Conservation (phyloP, 176 grass and related monocot genomes). For the Carex kokanica region DNA sequence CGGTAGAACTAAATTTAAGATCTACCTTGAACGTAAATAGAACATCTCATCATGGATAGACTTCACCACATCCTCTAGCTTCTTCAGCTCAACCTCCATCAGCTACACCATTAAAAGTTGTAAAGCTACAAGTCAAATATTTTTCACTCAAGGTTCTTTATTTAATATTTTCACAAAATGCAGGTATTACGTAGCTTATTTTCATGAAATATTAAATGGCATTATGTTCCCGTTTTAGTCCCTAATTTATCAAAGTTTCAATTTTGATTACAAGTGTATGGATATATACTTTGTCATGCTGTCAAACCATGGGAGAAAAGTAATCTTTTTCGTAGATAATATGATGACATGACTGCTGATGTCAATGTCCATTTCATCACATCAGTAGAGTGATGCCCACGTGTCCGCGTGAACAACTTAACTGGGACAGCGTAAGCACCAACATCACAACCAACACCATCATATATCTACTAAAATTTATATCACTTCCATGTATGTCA, state of each 20-base stretch:
- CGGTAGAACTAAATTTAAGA: not conserved
- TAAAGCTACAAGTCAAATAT: not conserved
- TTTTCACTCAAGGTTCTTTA: not conserved
- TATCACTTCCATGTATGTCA: not conserved
- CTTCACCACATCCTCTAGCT: slow-evolving; percentile 75
- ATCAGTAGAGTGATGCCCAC: not conserved
- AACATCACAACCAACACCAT: not conserved
- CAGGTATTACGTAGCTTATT: not conserved
- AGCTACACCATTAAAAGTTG: slow-evolving; percentile 42
- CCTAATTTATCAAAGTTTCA: not conserved
- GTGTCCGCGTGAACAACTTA: not conserved
- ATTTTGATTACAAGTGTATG: not conserved
- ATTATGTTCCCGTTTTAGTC: not conserved
- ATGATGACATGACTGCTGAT: not conserved
- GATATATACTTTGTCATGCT: not conserved
- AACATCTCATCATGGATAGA: slow-evolving; percentile 93
- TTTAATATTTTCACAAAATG: not conserved
- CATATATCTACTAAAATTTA: not conserved
- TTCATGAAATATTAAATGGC: not conserved
- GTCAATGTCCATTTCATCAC: too few relatives aligned
- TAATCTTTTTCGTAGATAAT: too few relatives aligned
- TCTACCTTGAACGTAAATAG: slow-evolving; percentile 83
- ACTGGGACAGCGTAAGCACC: not conserved
- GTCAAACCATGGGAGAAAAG: not conserved
- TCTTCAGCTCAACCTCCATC: slow-evolving; percentile 83